These are phyloP conservation scores for Camellia oleifera DNA, from an alignment of 179 eudicot genomes.

Conservation along the genomic window DNA sequence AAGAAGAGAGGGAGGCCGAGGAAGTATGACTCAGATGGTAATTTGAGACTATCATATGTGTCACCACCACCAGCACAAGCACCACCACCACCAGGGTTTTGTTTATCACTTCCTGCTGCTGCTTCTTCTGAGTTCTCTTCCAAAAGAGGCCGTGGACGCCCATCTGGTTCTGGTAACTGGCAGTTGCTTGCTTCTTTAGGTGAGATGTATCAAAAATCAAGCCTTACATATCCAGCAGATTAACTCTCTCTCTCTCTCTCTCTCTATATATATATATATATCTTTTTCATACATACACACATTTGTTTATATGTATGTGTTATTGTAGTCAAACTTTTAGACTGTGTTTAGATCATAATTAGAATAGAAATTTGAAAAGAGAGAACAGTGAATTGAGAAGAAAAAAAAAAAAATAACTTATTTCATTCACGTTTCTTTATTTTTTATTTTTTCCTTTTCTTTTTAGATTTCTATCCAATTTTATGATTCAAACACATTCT, in stretches of 20 bases:
- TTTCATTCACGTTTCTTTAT: too few relatives aligned
- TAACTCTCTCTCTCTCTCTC: neutral
- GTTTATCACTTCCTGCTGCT: constrained; percentile 23
- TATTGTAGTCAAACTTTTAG: too few relatives aligned
- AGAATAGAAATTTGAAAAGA: too few relatives aligned
- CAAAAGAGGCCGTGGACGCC: constrained; percentile 49
- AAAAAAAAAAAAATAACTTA: too few relatives aligned
- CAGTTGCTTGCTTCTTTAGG: constrained; percentile 50
- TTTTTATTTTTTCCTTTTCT: too few relatives aligned
- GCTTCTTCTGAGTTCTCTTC: constrained; percentile 19
- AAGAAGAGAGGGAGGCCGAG: constrained; percentile 79
- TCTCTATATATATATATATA: too few relatives aligned
- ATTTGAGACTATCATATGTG: constrained; percentile 28
- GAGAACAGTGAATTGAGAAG: too few relatives aligned
- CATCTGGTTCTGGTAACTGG: constrained; percentile 34
- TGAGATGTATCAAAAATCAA: constrained; percentile 19
- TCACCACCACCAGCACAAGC: constrained; percentile 7
- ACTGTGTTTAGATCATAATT: too few relatives aligned
- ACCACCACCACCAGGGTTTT: constrained; percentile 34
- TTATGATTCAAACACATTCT: too few relatives aligned
- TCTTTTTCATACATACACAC: too few relatives aligned
- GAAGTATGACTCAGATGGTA: constrained; percentile 63
- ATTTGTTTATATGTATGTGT: too few relatives aligned
- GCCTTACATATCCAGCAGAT: neutral
- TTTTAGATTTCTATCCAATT: too few relatives aligned